Evolutionary conservation across 1,139 yeast genomes (phyloP).

Genomic region (Yamadazyma conglobata): DNA sequence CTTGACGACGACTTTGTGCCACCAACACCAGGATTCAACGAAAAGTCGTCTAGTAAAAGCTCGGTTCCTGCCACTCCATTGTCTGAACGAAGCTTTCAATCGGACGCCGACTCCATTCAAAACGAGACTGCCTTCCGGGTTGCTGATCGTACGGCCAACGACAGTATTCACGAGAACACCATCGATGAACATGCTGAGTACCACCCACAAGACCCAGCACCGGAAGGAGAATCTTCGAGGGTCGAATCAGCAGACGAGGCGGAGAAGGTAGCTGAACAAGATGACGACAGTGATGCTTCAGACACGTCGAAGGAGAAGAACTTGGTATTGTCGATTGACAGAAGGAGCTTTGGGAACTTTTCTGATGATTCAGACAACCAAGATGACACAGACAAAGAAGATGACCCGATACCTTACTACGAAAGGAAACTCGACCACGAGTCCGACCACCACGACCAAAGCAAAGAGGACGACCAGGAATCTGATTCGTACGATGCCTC

Average conservation of each 20-base stretch:
- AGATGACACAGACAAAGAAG: conserved; percentile 10
- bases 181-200: conserved; percentile 6
- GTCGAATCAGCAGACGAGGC: conserved; percentile 1
- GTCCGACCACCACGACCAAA: conserved; percentile 4
- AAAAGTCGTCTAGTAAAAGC: not conserved
- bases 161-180: conserved; percentile 6
- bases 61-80: conserved; percentile 28
- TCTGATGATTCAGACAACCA: conserved; percentile 7
- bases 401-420: conserved; percentile 18
- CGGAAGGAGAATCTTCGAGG: too few relatives aligned
- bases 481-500: not conserved
- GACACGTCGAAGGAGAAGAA: conserved; percentile 1
- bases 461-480: conserved; percentile 3
- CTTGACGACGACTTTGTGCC: conserved; percentile 20
- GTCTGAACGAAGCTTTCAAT: conserved; percentile 32
- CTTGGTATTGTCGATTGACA: conserved; percentile 17
- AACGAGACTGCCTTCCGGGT: conserved; percentile 27
- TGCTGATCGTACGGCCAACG: conserved; percentile 3
- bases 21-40: conserved; percentile 28
- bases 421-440: conserved; percentile 10
- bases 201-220: conserved; percentile 1
- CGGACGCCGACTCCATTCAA: conserved; percentile 40
- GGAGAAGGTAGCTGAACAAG: not conserved
- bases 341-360: conserved; percentile 6
- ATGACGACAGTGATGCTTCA: not conserved